These are phyloP conservation scores for Colletotrichum destructivum DNA, from an alignment of 2,329 filamentous ascomycete species.

Conservation along the genomic window DNA sequence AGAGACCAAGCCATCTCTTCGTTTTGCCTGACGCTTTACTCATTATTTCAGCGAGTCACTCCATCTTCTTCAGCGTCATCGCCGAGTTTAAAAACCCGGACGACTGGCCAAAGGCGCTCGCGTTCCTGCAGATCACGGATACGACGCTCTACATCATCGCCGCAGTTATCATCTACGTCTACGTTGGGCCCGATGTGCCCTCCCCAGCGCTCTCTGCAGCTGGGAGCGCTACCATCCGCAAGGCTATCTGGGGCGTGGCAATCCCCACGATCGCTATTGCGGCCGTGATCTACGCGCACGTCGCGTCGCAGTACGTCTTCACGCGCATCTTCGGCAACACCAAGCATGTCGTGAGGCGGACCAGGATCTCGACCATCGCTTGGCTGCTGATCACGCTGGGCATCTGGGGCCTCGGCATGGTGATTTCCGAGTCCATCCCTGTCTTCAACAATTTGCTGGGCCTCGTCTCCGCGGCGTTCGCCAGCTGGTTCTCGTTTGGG, in stretches of 20 bases:
- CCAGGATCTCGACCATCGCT: slow-evolving; percentile 63
- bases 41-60: slow-evolving; percentile 63
- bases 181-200: slow-evolving; percentile 71
- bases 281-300: slow-evolving; percentile 78
- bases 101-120: slow-evolving; percentile 68
- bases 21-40: not conserved
- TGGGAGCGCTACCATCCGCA: slow-evolving; percentile 65
- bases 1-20: no score
- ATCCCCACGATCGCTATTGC: slow-evolving; percentile 80
- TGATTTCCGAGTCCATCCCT: slow-evolving; percentile 79
- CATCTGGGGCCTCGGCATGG: slow-evolving; percentile 74
- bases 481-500: slow-evolving; percentile 76
- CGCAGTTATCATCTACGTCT: slow-evolving; percentile 78
- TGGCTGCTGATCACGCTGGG: slow-evolving; percentile 72
- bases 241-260: slow-evolving; percentile 78
- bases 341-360: slow-evolving; percentile 67
- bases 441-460: slow-evolving; percentile 77
- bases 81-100: slow-evolving; percentile 74
- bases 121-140: slow-evolving; percentile 69
- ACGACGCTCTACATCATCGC: slow-evolving; percentile 75
- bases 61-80: slow-evolving; percentile 78
- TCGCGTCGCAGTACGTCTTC: slow-evolving; percentile 78
- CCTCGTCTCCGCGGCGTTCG: slow-evolving; percentile 75
- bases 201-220: slow-evolving; percentile 78
- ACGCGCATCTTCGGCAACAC: slow-evolving; percentile 73